Percentiles rank a stretch among this genome's conserved stretches.
Evolutionary conservation across 2,329 filamentous ascomycete species (phyloP).

Genomic region (Hymenoscyphus albidus): DNA sequence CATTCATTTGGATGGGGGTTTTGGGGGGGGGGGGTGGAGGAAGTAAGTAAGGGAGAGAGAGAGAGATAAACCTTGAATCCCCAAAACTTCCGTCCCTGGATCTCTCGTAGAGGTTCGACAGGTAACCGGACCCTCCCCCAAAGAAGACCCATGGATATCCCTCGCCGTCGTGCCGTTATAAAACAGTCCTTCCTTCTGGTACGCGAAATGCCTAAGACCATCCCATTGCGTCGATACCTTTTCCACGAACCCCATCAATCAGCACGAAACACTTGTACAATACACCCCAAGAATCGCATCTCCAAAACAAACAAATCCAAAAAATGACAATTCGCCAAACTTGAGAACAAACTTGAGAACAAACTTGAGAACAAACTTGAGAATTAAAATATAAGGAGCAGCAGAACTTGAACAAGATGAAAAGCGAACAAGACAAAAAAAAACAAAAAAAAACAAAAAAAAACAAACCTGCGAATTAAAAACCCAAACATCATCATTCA

Average conservation of each 20-base stretch:
- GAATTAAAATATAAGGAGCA: too few species aligned
- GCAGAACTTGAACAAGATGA: too few species aligned
- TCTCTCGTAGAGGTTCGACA: conserved; percentile 9
- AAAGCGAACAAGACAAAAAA: neutral
- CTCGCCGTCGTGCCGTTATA: conserved; percentile 34
- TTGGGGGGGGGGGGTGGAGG: too few species aligned
- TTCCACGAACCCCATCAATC: conserved; percentile 35
- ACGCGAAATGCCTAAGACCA: conserved; percentile 37
- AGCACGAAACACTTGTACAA: conserved; percentile 40
- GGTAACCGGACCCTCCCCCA: conserved; percentile 30
- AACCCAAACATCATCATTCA: conserved; percentile 9
- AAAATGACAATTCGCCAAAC: neutral
- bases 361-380: too few species aligned
- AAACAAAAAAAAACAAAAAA: too few species aligned
- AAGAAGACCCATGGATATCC: conserved; percentile 33
- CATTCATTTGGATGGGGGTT: too few species aligned
- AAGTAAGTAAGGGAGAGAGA: too few species aligned
- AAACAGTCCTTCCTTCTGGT: conserved; percentile 27
- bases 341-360: too few species aligned
- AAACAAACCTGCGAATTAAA: conserved; percentile 29
- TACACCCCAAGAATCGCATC: conserved; percentile 38
- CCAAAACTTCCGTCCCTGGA: conserved; percentile 2
- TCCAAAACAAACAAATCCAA: neutral
- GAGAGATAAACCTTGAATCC: neutral
- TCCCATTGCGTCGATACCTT: conserved; percentile 41